These are phyloP conservation scores for Macrophomina pseudophaseolina DNA, from an alignment of 2,329 filamentous ascomycete genomes.

Conservation along the genomic window DNA sequence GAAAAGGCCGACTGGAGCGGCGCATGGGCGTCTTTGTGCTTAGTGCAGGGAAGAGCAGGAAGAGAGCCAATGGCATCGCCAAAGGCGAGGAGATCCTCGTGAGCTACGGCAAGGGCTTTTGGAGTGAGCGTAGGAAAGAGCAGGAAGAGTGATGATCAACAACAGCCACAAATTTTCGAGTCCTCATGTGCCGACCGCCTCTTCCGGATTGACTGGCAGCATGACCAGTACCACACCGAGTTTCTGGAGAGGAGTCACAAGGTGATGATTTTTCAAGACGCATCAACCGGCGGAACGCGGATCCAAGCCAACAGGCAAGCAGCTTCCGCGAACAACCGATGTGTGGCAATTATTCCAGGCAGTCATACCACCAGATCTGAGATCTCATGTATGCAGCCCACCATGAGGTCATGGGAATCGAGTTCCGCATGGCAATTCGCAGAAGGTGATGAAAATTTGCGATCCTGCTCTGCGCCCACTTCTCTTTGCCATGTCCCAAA, in stretches of 20 bases:
- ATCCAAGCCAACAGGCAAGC: no score
- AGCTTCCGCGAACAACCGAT: no score
- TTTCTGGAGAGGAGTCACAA: not conserved
- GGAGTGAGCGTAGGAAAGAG: conserved; percentile 45
- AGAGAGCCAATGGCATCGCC: conserved; percentile 52
- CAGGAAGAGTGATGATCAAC: conserved; percentile 21
- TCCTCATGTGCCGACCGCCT: not conserved
- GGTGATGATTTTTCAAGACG: no score
- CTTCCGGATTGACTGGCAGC: no score
- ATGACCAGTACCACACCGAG: not conserved
- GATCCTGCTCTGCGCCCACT: not conserved
- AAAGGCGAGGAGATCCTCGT: conserved; percentile 58
- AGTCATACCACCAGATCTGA: no score
- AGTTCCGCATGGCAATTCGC: no score
- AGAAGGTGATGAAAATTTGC: not conserved
- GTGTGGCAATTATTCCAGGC: no score
- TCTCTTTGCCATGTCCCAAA: not conserved
- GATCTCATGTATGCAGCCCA: no score
- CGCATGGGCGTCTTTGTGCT: conserved; percentile 59
- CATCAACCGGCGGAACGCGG: no score
- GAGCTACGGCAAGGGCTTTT: conserved; percentile 61
- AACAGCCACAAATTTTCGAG: not conserved
- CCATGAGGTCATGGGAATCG: no score
- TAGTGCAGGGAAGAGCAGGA: conserved; percentile 54
- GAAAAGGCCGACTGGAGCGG: conserved; percentile 49